phyloP scores from a whole-genome alignment of 345 rosid genomes.

The Syzygium jambos region DNA sequence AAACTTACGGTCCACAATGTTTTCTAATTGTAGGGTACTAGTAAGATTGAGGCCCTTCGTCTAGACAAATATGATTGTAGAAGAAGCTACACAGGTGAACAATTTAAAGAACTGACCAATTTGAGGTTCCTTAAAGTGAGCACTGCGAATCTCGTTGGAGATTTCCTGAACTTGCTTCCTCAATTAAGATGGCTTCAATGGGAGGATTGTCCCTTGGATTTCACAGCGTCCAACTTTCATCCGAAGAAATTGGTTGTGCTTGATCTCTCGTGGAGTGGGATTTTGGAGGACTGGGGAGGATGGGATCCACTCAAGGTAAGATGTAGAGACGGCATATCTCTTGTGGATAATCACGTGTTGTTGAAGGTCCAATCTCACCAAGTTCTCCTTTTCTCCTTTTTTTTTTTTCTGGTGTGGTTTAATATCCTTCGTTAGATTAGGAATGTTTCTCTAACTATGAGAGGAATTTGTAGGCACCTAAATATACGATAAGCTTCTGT shows the following conservation, averaged over 20 bases:
- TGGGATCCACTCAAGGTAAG: background rate
- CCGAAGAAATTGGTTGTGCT: background rate
- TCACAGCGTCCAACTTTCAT: background rate
- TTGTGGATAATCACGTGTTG: background rate
- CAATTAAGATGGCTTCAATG: background rate
- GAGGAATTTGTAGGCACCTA: background rate
- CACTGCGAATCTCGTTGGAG: background rate
- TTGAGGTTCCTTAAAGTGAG: background rate
- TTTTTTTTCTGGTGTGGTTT: background rate
- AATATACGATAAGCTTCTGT: background rate
- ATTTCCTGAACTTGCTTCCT: background rate
- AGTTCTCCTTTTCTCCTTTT: background rate
- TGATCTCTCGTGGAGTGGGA: background rate
- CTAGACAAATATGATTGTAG: background rate
- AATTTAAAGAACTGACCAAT: background rate
- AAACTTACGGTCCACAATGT: background rate
- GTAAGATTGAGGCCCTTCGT: background rate
- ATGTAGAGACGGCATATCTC: background rate
- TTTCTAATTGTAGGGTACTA: background rate
- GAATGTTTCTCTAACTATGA: background rate
- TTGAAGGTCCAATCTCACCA: background rate
- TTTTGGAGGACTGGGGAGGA: background rate
- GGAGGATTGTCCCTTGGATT: background rate
- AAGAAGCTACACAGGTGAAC: background rate
- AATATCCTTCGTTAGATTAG: background rate